Base-by-base conservation (phyloP, 2,329 filamentous ascomycete genomes). In the Fusarium sp. region DNA sequence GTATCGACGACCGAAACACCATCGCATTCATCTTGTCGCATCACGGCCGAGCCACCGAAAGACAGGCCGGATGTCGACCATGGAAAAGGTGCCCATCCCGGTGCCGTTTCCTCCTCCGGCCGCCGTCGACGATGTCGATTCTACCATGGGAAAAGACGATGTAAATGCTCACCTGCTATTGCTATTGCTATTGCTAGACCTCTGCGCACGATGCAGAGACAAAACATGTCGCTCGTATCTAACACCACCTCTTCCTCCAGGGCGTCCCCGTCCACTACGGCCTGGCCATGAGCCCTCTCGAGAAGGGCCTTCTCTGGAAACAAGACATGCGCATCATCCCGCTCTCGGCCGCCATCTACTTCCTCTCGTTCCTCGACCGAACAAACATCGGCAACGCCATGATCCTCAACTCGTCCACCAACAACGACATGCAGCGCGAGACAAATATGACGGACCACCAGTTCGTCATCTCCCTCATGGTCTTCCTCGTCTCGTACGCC, bases 361-460 rank as follows among this genome's bases (percentile, higher is more conserved):
- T 90, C 41, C 79, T 90, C 19, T 88, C 85, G 73, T 90, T 88
- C 70, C 80, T 90, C 21, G 88, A 90, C 73, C 79, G 85, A 38
- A 83, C 85, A 51, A 91, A 90, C 72, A 90, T 91, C 53, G 87
- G 86, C 69, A 89, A 89, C 70, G 86, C 87, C 37, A 87, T 85
- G 72, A 84, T 89, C 23, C 78, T 90, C 59, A 90, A 91, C 70
- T 76, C 81, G 17, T 78, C 83, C 10, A 82, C 82, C 0, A 72
- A 79, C 39, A 77, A 90, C 71, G 86, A 89, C 74, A 81, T 91
- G 63, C 80, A 89, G 32, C 78, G 80, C 15, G 81, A 85, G 68
- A 87, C 87, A 2, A 65, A 79, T 61, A 88, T 90, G 83, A 84
- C 82, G 2, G 79, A 82, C 47, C 78, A 82, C 69, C 79, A 89